These are phyloP conservation scores for Lycium barbarum DNA, from an alignment of 257 asterid species.

Conservation along the genomic window DNA sequence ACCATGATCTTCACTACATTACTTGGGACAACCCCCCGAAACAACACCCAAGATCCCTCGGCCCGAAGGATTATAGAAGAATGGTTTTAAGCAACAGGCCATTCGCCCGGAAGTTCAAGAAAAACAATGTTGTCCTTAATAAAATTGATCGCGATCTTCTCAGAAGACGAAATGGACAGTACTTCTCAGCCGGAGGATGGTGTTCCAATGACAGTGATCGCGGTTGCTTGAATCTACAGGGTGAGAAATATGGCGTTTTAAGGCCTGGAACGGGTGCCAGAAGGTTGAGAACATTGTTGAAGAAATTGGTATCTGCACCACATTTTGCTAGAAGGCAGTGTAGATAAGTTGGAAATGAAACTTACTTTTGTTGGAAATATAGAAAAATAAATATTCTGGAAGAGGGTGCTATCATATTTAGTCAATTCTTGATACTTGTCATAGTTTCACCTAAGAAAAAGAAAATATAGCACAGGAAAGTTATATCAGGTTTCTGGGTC, in stretches of 20 bases:
- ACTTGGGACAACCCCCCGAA: conserved; percentile 88
- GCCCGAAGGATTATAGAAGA: conserved; percentile 68
- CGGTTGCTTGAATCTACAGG: conserved; percentile 51
- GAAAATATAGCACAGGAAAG: neutral
- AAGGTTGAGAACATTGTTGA: conserved; percentile 58
- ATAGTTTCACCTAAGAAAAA: neutral
- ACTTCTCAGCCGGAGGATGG: conserved; percentile 74
- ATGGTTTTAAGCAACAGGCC: conserved; percentile 77
- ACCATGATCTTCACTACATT: conserved; percentile 89
- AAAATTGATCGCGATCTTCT: conserved; percentile 78
- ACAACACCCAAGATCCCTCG: conserved; percentile 82
- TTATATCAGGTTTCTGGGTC: neutral
- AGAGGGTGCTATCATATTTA: neutral
- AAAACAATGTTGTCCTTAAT: conserved; percentile 61
- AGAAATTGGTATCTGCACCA: conserved; percentile 52
- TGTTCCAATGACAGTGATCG: conserved; percentile 39
- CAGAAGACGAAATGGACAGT: conserved; percentile 57
- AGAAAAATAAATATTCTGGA: neutral
- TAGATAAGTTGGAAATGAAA: conserved; percentile 43
- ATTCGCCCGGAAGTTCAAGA: conserved; percentile 85
- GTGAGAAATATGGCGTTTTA: conserved; percentile 70
- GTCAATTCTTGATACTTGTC: conserved; percentile 21
- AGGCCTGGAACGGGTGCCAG: conserved; percentile 78
- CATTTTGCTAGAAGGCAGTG: conserved; percentile 52
- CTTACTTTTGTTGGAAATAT: neutral